Conservation (phyloP, 1,284 basidiomycete species). For the Blastosporella zonata region DNA sequence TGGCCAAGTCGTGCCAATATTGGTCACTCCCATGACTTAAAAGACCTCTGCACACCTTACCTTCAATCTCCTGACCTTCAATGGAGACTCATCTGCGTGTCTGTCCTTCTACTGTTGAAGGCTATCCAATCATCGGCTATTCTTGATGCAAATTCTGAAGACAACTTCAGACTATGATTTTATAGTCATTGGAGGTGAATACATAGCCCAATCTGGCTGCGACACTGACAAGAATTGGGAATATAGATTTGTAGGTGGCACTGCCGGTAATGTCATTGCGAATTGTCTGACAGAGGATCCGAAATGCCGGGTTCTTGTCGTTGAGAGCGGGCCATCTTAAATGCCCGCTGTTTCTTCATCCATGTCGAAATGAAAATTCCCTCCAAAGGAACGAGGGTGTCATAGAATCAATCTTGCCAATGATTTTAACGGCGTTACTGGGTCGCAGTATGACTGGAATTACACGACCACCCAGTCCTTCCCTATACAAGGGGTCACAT, state of each 20-base stretch:
- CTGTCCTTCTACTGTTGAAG: background rate
- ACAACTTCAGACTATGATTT: conserved; percentile 17
- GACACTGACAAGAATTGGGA: too few relatives aligned
- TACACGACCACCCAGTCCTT: background rate
- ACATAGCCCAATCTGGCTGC: too few relatives aligned
- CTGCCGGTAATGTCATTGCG: conserved; percentile 19
- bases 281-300: conserved; percentile 21
- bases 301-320: conserved; percentile 17
- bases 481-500: background rate
- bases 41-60: too few relatives aligned
- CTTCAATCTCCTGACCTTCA: too few relatives aligned
- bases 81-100: too few relatives aligned
- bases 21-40: too few relatives aligned
- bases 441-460: background rate
- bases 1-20: too few relatives aligned
- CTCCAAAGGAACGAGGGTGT: background rate
- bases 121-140: background rate
- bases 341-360: background rate
- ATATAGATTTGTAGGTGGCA: conserved; percentile 18
- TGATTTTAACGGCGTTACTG: background rate
- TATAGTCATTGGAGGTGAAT: conserved; percentile 22
- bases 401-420: background rate
- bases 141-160: background rate
- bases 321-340: conserved; percentile 22
- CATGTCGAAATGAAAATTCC: background rate